Percentiles rank a stretch among this genome's conserved stretches.
phyloP scores from a whole-genome alignment of 139 green algal species.

The Closterium sp. region DNA sequence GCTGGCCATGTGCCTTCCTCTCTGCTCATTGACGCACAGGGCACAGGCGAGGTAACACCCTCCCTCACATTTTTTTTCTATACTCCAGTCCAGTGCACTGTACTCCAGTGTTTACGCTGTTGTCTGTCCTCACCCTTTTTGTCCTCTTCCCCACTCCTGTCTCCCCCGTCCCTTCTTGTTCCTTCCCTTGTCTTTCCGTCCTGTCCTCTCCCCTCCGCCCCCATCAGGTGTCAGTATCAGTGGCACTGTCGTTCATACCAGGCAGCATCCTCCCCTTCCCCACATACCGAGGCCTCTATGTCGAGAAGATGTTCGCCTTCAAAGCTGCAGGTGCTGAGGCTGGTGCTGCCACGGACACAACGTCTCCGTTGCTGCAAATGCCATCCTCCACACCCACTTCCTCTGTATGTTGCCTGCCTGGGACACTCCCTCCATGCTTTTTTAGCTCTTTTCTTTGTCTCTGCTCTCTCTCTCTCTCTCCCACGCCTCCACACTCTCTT shows the following conservation, averaged over 20 bases:
- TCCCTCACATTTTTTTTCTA: not conserved
- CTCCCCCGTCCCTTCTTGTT: not conserved
- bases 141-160: not conserved
- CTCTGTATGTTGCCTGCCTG: not conserved
- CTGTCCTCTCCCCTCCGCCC: not conserved
- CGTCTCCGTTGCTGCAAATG: not conserved
- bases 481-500: too few species aligned
- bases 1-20: not conserved
- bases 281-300: conserved; percentile 64
- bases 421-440: too few species aligned
- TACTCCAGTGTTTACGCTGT: not conserved
- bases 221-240: conserved; percentile 55
- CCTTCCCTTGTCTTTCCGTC: not conserved
- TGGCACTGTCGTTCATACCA: conserved; percentile 60
- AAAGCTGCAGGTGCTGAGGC: not conserved
- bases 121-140: not conserved
- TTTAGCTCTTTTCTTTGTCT: too few species aligned
- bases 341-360: not conserved
- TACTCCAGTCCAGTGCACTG: not conserved
- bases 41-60: not conserved
- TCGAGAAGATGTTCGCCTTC: conserved; percentile 44
- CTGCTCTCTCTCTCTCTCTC: too few species aligned
- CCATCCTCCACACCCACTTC: not conserved
- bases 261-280: conserved; percentile 57
- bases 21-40: not conserved